Evolutionary conservation across 2,329 filamentous ascomycete species (phyloP).

Genomic region (Mycogone perniciosa): DNA sequence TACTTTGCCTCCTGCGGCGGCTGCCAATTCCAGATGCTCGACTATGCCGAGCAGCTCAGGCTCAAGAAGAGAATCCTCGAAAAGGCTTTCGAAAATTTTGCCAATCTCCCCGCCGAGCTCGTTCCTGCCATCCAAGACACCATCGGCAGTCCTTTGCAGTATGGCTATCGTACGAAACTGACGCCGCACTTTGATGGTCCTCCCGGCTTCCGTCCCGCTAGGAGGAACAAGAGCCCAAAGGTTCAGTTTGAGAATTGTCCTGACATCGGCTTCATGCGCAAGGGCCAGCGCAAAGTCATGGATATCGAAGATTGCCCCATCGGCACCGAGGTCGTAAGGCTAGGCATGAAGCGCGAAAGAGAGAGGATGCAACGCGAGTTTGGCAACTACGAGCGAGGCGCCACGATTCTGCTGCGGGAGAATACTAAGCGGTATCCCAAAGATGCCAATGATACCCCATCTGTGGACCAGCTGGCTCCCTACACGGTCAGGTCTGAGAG

Average conservation of each 20-base stretch:
- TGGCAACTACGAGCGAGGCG: slow-evolving; percentile 67
- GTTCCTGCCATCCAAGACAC: slow-evolving; percentile 76
- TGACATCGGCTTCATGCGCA: slow-evolving; percentile 83
- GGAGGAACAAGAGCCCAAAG: slow-evolving; percentile 43
- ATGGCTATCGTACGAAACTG: slow-evolving; percentile 91
- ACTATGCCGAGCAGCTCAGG: slow-evolving; percentile 75
- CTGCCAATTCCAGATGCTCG: slow-evolving; percentile 96
- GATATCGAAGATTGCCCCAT: slow-evolving; percentile 98
- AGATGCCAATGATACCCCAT: slow-evolving; percentile 24
- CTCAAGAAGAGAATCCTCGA: slow-evolving; percentile 84
- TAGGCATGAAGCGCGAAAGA: slow-evolving; percentile 75
- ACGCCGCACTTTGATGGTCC: slow-evolving; percentile 93
- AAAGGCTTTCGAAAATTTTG: slow-evolving; percentile 89
- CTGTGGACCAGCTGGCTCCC: slow-evolving; percentile 20
- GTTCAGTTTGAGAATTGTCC: slow-evolving; percentile 57
- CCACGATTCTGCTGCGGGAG: slow-evolving; percentile 84
- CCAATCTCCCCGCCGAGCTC: slow-evolving; percentile 66
- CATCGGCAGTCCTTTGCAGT: slow-evolving; percentile 83
- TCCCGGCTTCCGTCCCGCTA: slow-evolving; percentile 44
- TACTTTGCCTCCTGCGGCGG: slow-evolving; percentile 87
- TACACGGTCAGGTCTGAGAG: slow-evolving; percentile 43
- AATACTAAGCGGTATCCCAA: slow-evolving; percentile 64
- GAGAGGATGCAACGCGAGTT: slow-evolving; percentile 66
- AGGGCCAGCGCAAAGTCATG: slow-evolving; percentile 71
- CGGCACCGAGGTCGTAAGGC: slow-evolving; percentile 76